Conservation (phyloP, 768 basidiomycete genomes). For the Mycena floridula region DNA sequence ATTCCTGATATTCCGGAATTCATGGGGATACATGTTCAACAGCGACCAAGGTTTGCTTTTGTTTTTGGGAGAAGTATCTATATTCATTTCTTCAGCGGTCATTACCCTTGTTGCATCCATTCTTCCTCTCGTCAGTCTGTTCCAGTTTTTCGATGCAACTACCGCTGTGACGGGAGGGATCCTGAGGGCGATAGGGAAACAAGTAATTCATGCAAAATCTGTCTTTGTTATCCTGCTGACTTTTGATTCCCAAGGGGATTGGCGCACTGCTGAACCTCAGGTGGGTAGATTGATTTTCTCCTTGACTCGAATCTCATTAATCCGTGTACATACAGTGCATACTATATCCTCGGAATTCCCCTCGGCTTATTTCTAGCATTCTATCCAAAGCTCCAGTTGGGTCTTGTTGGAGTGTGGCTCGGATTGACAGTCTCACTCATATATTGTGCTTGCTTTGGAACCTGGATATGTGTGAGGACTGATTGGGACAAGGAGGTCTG, state of each 20-base stretch:
- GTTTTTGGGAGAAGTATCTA: too few species aligned
- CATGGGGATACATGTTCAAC: slow-evolving; percentile 76
- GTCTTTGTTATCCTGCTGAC: too few species aligned
- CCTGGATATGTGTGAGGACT: slow-evolving; percentile 46
- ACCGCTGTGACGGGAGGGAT: slow-evolving; percentile 67
- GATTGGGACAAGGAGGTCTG: slow-evolving; percentile 68
- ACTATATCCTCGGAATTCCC: slow-evolving; percentile 82
- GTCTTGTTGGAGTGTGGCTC: slow-evolving; percentile 80
- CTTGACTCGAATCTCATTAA: too few species aligned
- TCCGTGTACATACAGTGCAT: too few species aligned
- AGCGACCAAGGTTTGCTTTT: too few species aligned
- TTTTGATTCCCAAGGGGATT: too few species aligned
- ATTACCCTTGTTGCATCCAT: slow-evolving; percentile 60
- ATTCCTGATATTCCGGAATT: slow-evolving; percentile 54
- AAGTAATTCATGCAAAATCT: too few species aligned
- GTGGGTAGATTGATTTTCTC: too few species aligned
- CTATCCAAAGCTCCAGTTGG: too few species aligned
- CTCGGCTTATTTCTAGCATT: slow-evolving; percentile 78
- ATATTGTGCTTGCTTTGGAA: slow-evolving; percentile 49
- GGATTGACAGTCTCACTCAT: slow-evolving; percentile 68
- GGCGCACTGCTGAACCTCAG: slow-evolving; percentile 4
- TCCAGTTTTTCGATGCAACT: slow-evolving; percentile 83
- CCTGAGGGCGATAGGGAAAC: slow-evolving; percentile 78
- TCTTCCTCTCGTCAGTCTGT: slow-evolving; percentile 69
- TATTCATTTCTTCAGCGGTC: too few species aligned